Percentiles rank a stretch among this genome's conserved stretches.
phyloP scores from a whole-genome alignment of 441 rosid genomes.

The Euphorbia schlechtendalii region DNA sequence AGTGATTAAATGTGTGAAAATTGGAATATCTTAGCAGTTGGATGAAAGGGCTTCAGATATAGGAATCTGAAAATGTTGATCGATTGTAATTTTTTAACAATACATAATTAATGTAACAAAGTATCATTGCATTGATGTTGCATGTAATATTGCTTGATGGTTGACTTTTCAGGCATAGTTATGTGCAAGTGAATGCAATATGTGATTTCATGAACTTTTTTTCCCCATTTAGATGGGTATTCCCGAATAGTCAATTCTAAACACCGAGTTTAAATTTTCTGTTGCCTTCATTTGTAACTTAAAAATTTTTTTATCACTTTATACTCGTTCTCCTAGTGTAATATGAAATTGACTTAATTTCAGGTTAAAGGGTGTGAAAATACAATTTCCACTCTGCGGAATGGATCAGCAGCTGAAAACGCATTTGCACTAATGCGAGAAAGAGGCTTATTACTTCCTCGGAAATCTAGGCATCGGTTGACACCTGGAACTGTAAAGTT shows the following conservation, averaged over 20 bases:
- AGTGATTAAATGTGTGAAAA: no score
- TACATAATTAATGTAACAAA: not conserved
- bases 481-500: slow-evolving; percentile 99
- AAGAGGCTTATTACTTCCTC: slow-evolving; percentile 81
- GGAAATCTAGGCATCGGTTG: slow-evolving; percentile 96
- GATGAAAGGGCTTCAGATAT: no score
- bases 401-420: slow-evolving; percentile 95
- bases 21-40: no score
- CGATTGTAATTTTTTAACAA: slow-evolving; percentile 1
- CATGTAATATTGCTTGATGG: not conserved
- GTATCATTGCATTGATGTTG: not conserved
- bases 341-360: slow-evolving; percentile 18
- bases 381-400: slow-evolving; percentile 73
- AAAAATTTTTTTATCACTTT: slow-evolving; percentile 1
- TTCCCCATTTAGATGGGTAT: not conserved
- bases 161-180: no score
- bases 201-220: not conserved
- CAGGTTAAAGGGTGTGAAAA: slow-evolving; percentile 84
- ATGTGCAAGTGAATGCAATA: no score
- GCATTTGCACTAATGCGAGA: slow-evolving; percentile 95
- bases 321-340: slow-evolving; percentile 5
- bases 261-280: slow-evolving; percentile 4
- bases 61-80: not conserved
- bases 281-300: slow-evolving; percentile 6
- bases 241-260: not conserved